Evolutionary conservation across 1,284 basidiomycete genomes (phyloP), one percentile per base, ranked within the genome.

Genomic region (Moesziomyces antarcticus): DNA sequence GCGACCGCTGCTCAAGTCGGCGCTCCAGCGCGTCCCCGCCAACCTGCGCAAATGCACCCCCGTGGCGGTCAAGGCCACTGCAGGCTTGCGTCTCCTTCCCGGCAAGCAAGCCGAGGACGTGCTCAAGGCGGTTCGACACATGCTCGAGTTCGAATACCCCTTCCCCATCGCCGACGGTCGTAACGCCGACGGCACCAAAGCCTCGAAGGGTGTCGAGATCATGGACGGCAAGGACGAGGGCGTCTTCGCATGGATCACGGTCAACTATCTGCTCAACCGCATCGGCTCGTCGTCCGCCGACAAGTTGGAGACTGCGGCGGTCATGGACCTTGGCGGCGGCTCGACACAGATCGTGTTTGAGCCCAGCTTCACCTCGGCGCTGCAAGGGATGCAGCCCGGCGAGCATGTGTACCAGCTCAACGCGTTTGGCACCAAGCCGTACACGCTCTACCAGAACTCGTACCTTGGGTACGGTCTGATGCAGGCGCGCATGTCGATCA

Each of bases 281-380:
- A 78, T 83, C 49, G 79, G 81, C 40, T 55, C 66, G 54, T 90
- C 91, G n/a, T 41, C 47, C 5, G 57, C 56, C 3, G 48, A 45
- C 22, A 54, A 64, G 49, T 42, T 53, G 46, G 68, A 73, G 35
- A 87, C 93, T n/a, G 93, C 93, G 66, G 96, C 95, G 20, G 93
- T 97, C 48, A 91, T 99, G 74, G 96, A 99, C 83, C 89, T 99
- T 50, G 97, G 96, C 11, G 96, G 97, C 7, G 96, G 92, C 20
- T 96, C 93, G 54, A 99, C 96, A 21, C 96, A 98, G 86, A 98
- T 99, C 83, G 95, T 97, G 57, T 98, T 99, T 80, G 91, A 97
- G 86, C 96, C 96, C 1, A 87, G 77, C 85, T 56, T 86, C 86
- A 42, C 56, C 6, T 64, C 62, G 2, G 46, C 14, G 86, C 87